phyloP scores from a whole-genome alignment of 495 filamentous ascomycete species.

The Neurospora sp. region DNA sequence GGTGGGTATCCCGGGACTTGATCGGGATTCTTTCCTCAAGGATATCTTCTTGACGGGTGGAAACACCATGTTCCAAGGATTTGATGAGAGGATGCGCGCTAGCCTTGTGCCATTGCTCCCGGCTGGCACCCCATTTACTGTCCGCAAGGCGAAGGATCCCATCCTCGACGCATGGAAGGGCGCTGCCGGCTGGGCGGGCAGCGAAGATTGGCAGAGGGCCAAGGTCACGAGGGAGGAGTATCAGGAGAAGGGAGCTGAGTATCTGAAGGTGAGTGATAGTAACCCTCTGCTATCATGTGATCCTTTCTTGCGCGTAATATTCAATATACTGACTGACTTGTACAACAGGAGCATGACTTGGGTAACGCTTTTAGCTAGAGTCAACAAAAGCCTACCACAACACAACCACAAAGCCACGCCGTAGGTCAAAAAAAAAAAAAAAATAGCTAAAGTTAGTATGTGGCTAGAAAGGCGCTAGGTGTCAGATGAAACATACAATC shows the following conservation, averaged over 20 bases:
- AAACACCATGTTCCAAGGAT: slow-evolving; percentile 76
- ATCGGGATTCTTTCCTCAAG: slow-evolving; percentile 55
- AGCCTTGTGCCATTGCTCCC: slow-evolving; percentile 68
- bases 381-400: neutral
- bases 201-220: slow-evolving; percentile 35
- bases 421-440: neutral
- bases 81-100: slow-evolving; percentile 68
- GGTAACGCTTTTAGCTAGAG: slow-evolving; percentile 50
- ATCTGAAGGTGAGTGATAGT: slow-evolving; percentile 58
- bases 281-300: neutral
- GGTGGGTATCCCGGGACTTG: slow-evolving; percentile 35
- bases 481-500: neutral
- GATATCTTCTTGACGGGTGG: slow-evolving; percentile 94
- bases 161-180: slow-evolving; percentile 87
- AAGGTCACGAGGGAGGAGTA: slow-evolving; percentile 65
- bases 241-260: slow-evolving; percentile 73
- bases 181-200: slow-evolving; percentile 67
- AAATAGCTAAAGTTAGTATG: neutral
- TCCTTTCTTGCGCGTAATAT: neutral
- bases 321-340: neutral
- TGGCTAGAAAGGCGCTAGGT: neutral
- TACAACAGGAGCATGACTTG: slow-evolving; percentile 63
- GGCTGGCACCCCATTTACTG: slow-evolving; percentile 48
- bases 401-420: neutral
- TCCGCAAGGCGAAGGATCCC: slow-evolving; percentile 62